A percentile compares a stretch with the other conserved stretches of the same genome.
phyloP scores from a whole-genome alignment of 2,329 filamentous ascomycete genomes.

The Catunica adiposa region DNA sequence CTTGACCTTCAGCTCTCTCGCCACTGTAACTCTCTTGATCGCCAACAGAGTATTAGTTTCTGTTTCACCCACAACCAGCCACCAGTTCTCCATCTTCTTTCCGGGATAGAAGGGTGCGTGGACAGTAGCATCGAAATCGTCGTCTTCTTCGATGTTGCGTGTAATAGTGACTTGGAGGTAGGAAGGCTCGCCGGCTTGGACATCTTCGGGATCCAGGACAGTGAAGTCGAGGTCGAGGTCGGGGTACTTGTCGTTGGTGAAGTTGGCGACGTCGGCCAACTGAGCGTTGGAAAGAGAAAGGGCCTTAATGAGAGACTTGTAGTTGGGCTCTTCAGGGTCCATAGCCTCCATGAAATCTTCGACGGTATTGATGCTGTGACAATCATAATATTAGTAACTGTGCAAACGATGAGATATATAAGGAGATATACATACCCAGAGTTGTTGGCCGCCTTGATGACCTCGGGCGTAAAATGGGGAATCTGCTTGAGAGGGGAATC shows the following conservation, averaged over 20 bases:
- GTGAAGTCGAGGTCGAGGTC: conserved; percentile 86
- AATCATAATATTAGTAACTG: conserved; percentile 18
- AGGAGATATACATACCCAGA: conserved; percentile 42
- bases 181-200: conserved; percentile 64
- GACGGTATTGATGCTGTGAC: conserved; percentile 64
- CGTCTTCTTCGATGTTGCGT: conserved; percentile 59
- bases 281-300: conserved; percentile 68
- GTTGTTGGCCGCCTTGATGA: conserved; percentile 66
- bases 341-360: conserved; percentile 98
- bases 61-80: conserved; percentile 90
- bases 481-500: conserved; percentile 96
- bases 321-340: conserved; percentile 80
- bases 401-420: neutral
- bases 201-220: conserved; percentile 61
- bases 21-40: conserved; percentile 88
- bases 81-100: conserved; percentile 96
- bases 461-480: conserved; percentile 74
- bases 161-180: conserved; percentile 73
- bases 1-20: conserved; percentile 56
- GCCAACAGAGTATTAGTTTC: conserved; percentile 72
- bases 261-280: conserved; percentile 74
- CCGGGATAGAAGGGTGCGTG: conserved; percentile 88
- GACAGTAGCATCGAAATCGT: conserved; percentile 59
- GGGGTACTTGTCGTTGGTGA: conserved; percentile 93
- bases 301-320: conserved; percentile 57